Conservation (phyloP, 805 yeast genomes). For the Ogataea degrootiae region DNA sequence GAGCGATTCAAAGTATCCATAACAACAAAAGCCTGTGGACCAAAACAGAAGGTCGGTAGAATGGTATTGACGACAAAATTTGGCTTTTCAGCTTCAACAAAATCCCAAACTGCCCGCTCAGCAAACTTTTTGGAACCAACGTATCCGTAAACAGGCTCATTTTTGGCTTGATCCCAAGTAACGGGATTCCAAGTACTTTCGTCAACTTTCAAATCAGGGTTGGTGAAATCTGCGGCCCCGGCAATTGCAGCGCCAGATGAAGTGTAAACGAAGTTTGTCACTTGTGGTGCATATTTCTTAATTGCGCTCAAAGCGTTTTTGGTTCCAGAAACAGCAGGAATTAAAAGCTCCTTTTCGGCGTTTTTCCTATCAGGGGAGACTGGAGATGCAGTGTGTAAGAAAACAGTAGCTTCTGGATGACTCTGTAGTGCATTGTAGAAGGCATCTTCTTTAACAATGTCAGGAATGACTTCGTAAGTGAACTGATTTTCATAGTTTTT, state of each 20-base stretch:
- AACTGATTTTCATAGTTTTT: not conserved
- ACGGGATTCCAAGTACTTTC: not conserved
- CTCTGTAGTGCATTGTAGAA: not conserved
- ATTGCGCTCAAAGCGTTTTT: not conserved
- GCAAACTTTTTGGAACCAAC: slow-evolving; percentile 37
- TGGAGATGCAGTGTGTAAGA: not conserved
- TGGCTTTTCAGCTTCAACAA: slow-evolving; percentile 23
- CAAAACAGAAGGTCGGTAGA: not conserved
- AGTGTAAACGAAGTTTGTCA: not conserved
- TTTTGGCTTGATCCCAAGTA: not conserved
- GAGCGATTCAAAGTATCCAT: not conserved
- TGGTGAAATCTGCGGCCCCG: not conserved
- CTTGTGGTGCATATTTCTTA: not conserved
- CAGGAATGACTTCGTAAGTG: slow-evolving; percentile 8
- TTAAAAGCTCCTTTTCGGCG: too few relatives aligned
- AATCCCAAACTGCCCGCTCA: slow-evolving; percentile 41
- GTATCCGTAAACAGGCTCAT: slow-evolving; percentile 23
- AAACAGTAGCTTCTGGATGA: not conserved
- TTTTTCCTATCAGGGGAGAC: too few relatives aligned
- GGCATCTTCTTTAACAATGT: not conserved
- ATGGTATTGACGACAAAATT: slow-evolving; percentile 25
- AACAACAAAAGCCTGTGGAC: not conserved
- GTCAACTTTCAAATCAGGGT: too few relatives aligned
- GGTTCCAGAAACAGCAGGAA: not conserved
- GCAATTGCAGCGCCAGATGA: not conserved